Base-by-base conservation (phyloP, 495 filamentous ascomycete species). In the Daldinia childiae region DNA sequence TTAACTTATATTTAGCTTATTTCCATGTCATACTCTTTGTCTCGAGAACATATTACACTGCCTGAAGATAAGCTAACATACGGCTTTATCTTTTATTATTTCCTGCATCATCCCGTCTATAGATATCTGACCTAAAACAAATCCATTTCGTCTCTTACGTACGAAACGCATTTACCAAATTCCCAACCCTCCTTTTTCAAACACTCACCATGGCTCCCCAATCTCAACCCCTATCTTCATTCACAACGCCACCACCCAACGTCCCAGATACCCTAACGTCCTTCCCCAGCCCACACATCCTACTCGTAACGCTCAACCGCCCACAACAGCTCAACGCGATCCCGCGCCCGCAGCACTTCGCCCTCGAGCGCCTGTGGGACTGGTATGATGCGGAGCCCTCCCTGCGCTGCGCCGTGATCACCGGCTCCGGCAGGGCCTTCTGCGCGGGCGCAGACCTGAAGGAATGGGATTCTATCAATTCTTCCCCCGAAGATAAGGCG, bases 231-330 rank as follows among this genome's bases (percentile, higher is more conserved):
- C 65, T 72, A 15, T 71, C 76, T 5, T 48, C 58, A 0, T 58
- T 80, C 58, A 68, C 66, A 3, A 69, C 74, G 12, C 68, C 72
- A 2, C 80, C 79, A 0, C 80, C 80, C 2, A 30, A 67, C 7
- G 79, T 82, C n/a, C 76, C 74, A 14, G 72, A 84, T 68, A 77
- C 81, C 57, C 43, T 82, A 60, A 63, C 90, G 68, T 81, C 86
- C 60, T 90, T 87, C 76, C 90, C 89, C 0, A 65, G 74, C 1
- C 83, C 83, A 3, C 78, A 86, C 66, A 80, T 90, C 71, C 82
- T 91, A 7, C 84, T 90, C 50, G 81, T 89, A 29, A 90, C 88
- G 0, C 83, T 92, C 77, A 88, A 88, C 80, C 85, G 88, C 2
- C 86, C 88, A 4, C 72, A 77, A 30, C 73, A 80, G 26, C 84